Evolutionary conservation across 1,284 basidiomycete species (phyloP), one percentile per base, ranked within the genome.

Genomic region (Abortiporus biennis): DNA sequence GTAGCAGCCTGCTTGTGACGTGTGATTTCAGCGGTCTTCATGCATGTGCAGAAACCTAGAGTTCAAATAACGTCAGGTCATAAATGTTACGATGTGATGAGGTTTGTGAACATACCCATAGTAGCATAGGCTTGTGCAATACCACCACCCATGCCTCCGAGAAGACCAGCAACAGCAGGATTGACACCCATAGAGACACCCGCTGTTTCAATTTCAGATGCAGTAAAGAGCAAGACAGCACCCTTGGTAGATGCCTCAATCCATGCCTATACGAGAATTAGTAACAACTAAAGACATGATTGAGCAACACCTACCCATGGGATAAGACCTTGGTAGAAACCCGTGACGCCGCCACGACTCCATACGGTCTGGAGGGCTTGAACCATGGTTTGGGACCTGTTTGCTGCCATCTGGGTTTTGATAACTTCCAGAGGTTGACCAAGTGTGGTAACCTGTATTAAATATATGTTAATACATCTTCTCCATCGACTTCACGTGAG

Each of bases 231-330:
- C 29, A 99, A 76, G 29, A 99, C 96, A 42, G 78, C 96, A 40
- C 96, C 96, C 63, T 99, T 99, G 2, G 96, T 99, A 1, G 94
- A 97, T 1, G 95, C 96, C 65, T 99, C 96, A 58, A 99, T 97
- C 96, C 96, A 99, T 21, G 96, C 96, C 92, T 93, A 51, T 4
- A 36, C 8, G 21, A 23, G 19, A 30, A n/a, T 29, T 31, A 40
- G 11, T 35, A 17, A 46, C 13, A n/a, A 41, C 29, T 36, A 19
- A 12, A 38, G n/a, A 33, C 21, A 17, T 45, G 20, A 27, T 33
- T 15, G 19, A 42, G 36, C 27, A 25, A 38, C 4, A 65, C 80
- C 50, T 53, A 92, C 90, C 95, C 95, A 99, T 56, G 95, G 96
- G 62, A 99, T 99, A 45, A 99, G 79, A 54, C 96, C 96, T 68